phyloP scores from a whole-genome alignment of 371 early-diverging fungal genomes.

The Mucor lusitanicus region DNA sequence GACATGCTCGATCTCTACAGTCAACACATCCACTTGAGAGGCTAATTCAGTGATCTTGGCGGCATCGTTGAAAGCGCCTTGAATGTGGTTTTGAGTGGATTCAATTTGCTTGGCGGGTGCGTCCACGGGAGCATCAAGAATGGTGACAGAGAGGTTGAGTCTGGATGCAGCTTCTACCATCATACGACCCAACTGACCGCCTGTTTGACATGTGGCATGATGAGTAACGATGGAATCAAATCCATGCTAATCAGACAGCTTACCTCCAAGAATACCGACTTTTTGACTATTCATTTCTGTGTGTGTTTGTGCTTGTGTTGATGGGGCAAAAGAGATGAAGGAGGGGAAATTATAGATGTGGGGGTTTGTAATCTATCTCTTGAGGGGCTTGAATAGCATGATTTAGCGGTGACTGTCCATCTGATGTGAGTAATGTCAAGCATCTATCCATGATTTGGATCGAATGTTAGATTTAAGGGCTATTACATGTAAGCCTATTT shows the following conservation, averaged over 20 bases:
- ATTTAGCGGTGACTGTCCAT: slow-evolving; percentile 3
- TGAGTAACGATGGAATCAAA: not conserved
- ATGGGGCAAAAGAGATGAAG: not conserved
- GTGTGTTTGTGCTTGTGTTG: not conserved
- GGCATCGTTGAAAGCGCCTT: slow-evolving; percentile 81
- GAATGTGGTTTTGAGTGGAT: slow-evolving; percentile 66
- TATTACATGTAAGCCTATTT: too few relatives aligned
- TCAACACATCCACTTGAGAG: slow-evolving; percentile 75
- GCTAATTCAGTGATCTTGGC: slow-evolving; percentile 78
- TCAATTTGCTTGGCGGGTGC: slow-evolving; percentile 91
- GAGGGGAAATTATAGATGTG: not conserved
- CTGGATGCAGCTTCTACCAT: slow-evolving; percentile 92
- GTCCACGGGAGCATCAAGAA: slow-evolving; percentile 76
- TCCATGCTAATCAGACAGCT: not conserved
- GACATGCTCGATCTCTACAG: slow-evolving; percentile 97
- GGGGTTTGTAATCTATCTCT: not conserved
- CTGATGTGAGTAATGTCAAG: slow-evolving; percentile 1
- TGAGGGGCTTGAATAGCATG: slow-evolving; percentile 1
- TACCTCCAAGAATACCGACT: slow-evolving; percentile 72
- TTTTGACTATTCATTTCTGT: slow-evolving; percentile 55
- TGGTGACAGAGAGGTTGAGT: slow-evolving; percentile 77
- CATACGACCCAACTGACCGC: slow-evolving; percentile 98
- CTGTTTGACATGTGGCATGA: slow-evolving; percentile 13
- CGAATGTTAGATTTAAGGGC: too few relatives aligned
- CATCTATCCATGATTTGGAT: not conserved